Conservation (phyloP, 2,329 filamentous ascomycete genomes). For the Ceratocystis albifundus region DNA sequence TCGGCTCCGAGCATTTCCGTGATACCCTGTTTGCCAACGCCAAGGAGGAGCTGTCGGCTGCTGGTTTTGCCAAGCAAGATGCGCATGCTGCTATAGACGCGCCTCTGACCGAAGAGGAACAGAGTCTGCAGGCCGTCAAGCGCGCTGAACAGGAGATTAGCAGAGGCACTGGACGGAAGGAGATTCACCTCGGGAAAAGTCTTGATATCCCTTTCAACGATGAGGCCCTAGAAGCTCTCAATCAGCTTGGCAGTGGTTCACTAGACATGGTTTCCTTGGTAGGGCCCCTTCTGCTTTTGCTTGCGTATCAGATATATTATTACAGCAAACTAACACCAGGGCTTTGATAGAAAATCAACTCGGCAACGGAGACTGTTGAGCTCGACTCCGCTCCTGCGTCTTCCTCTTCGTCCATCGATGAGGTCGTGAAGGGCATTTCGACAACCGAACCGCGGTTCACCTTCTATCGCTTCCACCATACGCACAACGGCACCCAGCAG, state of each 20-base stretch:
- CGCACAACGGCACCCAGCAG: slow-evolving; percentile 40
- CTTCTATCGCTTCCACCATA: slow-evolving; percentile 59
- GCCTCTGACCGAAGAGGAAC: slow-evolving; percentile 69
- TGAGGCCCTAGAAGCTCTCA: slow-evolving; percentile 53
- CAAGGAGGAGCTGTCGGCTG: slow-evolving; percentile 53
- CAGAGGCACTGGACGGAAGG: slow-evolving; percentile 50
- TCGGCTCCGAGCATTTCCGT: slow-evolving; percentile 67
- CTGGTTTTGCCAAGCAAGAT: slow-evolving; percentile 63
- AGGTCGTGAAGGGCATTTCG: slow-evolving; percentile 50
- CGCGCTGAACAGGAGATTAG: slow-evolving; percentile 63
- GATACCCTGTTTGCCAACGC: slow-evolving; percentile 64
- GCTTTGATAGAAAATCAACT: slow-evolving; percentile 54
- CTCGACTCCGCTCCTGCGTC: slow-evolving; percentile 44
- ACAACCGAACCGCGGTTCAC: slow-evolving; percentile 61
- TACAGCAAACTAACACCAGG: slow-evolving; percentile 14
- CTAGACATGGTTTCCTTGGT: slow-evolving; percentile 55
- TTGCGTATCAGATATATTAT: not conserved
- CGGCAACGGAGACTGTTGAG: slow-evolving; percentile 55
- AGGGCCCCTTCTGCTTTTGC: slow-evolving; percentile 27
- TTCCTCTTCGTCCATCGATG: slow-evolving; percentile 43
- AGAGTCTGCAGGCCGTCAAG: slow-evolving; percentile 58
- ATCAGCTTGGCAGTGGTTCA: slow-evolving; percentile 43
- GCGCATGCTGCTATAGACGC: slow-evolving; percentile 52
- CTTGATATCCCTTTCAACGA: slow-evolving; percentile 49
- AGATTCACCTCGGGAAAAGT: slow-evolving; percentile 48